Base-by-base conservation (phyloP, 2,329 filamentous ascomycete genomes). In the Aureobasidium sp. region DNA sequence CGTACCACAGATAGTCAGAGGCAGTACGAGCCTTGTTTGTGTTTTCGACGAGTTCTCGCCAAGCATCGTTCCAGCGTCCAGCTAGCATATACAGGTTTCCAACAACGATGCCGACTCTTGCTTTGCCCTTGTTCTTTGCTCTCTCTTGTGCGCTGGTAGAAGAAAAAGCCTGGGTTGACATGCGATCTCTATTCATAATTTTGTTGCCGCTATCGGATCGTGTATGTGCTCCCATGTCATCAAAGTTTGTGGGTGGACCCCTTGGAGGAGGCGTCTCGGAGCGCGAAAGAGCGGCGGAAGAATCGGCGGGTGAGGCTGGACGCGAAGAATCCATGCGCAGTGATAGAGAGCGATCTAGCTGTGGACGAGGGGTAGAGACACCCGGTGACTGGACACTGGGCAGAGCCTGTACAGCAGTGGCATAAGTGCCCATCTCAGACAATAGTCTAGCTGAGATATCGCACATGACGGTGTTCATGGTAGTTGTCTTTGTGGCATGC, bases 1-100 rank as follows among this genome's bases (percentile, higher is more conserved):
- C 94, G 76, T 97, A 91, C 93, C 94, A 99, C n/a, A 97, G 74
- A 74, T 96, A 90, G 74, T 99, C 94, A 68, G 91, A 92, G 63
- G 89, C 83, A 41, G 85, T 86, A 68, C 90, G 88, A 17, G 91
- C 88, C 67, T 87, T 85, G 10, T 84, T 83, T 1, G 89, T 91
- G 60, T 88, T 90, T 64, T 97, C 93, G 10, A 85, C 80, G 26
- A 97, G 82, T 71, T 96, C 90, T 72, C 85, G 88, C 50, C 97
- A 74, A 8, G 93, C 92, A 75, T 97, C 92, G 52, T 82, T 84
- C 91, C 94, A 97, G 65, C 91, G 85, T 29, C 94, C 94, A 59
- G 91, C 89, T 74, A 92, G 89, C 67, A 99, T 83, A 72, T 93
- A 95, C 66, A 97, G 80, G 17, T 89, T 91, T 1, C 90, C 93